Evolutionary conservation across 148 eudicot genomes (phyloP), one percentile per base, ranked within the genome.

Genomic region (Fagopyrum esculentum): DNA sequence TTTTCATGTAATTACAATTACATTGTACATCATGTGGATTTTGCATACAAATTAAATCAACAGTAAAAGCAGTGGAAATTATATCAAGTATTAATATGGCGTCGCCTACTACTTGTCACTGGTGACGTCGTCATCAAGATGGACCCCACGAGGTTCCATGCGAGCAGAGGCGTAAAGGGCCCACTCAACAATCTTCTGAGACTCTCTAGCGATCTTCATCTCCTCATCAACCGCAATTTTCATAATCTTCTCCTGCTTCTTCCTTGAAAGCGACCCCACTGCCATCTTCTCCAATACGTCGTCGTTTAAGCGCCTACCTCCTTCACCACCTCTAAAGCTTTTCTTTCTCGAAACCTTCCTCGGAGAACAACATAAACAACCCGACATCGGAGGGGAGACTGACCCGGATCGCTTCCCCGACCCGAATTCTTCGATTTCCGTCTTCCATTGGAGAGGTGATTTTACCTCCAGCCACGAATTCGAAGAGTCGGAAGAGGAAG

Each of bases 341-440:
- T 72, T 89, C 52, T 81, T 88, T 77, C 76, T 83, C 15, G 84
- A 80, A 48, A 22, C 75, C 77, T 60, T 85, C 73, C 88, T 91
- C 4, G 95, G 89, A 19, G 95, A 91, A 78, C 91, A 91, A 88
- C 92, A 87, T 66, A 93, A 86, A 73, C 98, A 93, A 46, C 98
- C 97, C 16, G 75, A 64, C 77, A 74, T 84, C 55, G 84, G 84
- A 0, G 87, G 83, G 19, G 90, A 87, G 2, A 49, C 45, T 0
- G 85, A 81, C 3, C 68, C 68, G 11, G 68, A 60, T 60, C 68
- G 68, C 30, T 2, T 17, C 9, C 40, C 68, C 57, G 77, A 54
- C 73, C 76, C 78, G 9, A 78, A 80, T 66, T 75, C 71, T 75
- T 74, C 81, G 71, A 35, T 35, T 35, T 8, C 40, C 75, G 40